Evolutionary conservation across 2,329 filamentous ascomycete species (phyloP), one percentile per base, ranked within the genome.

Genomic region (Claviceps fusiformis): DNA sequence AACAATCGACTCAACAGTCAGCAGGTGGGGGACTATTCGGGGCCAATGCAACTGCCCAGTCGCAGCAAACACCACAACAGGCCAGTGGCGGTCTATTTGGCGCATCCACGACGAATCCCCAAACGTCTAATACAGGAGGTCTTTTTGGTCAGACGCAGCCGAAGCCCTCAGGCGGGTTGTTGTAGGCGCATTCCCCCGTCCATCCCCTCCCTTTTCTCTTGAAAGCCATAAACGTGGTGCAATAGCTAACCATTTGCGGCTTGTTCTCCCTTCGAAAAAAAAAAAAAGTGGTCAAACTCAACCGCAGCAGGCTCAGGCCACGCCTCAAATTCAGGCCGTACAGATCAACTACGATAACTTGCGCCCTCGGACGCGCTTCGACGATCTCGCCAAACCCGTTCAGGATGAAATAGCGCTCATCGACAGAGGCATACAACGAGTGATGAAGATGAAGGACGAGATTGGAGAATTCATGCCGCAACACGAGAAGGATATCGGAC

Each of bases 291-390:
- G 65, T 19, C 64, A 68, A 58, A 56, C 59, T 15, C 65, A 68
- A 51, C 48, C 64, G 35, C 65, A 65, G 54, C 63, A 63, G 50
- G 56, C 60, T 10, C 67, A 66, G 52, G 69, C 73, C 10, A 73
- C 58, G 64, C 77, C 75, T 52, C 76, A 79, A 59, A 77, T 84
- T 17, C 83, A 85, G 0, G 88, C 86, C 19, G 86, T 89, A 19
- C 85, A 87, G 63, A 87, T 95, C 63, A 87, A 93, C 68, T 71
- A 87, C 53, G 81, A 81, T 62, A 88, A 87, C 65, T 75, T 97
- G 57, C 83, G 89, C 53, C 86, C 87, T 17, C 95, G 91, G 0
- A 95, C 90, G 3, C 88, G 93, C 58, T 96, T 93, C 74, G 89
- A 90, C 66, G 92, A 95, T 68, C 83, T 95, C 33, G 82, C 87